phyloP scores from a whole-genome alignment of 139 green algal species.

The Dunaliella primolecta region DNA sequence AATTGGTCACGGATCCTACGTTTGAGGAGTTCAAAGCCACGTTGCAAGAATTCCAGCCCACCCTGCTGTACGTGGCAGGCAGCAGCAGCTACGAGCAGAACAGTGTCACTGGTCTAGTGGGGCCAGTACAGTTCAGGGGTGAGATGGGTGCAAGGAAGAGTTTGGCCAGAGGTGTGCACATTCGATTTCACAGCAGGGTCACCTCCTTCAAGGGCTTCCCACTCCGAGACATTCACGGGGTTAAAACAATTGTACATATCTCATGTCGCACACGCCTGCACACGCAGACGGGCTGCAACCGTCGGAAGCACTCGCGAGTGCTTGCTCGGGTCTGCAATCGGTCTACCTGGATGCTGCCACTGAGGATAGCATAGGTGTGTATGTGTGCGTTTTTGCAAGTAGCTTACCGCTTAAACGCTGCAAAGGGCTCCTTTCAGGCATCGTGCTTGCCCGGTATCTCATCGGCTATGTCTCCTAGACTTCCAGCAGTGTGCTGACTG shows the following conservation, averaged over 20 bases:
- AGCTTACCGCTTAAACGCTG: too few species aligned
- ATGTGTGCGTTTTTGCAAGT: too few species aligned
- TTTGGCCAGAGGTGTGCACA: too few species aligned
- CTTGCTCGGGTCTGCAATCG: slow-evolving; percentile 20
- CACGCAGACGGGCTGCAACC: slow-evolving; percentile 7
- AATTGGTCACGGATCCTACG: slow-evolving; percentile 38
- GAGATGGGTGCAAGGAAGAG: too few species aligned
- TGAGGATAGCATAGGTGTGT: slow-evolving; percentile 18
- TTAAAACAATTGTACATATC: too few species aligned
- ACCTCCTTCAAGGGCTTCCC: too few species aligned
- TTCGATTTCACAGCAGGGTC: too few species aligned
- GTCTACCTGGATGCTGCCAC: slow-evolving; percentile 45
- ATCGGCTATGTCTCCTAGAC: too few species aligned
- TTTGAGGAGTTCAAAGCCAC: slow-evolving; percentile 38
- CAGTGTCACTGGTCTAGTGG: neutral
- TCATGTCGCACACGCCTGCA: neutral
- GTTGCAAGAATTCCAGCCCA: slow-evolving; percentile 43
- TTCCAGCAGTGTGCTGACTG: too few species aligned
- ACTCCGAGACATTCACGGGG: too few species aligned
- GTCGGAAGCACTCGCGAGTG: slow-evolving; percentile 13
- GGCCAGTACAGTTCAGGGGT: slow-evolving; percentile 30
- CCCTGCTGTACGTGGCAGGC: slow-evolving; percentile 57
- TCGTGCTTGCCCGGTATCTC: too few species aligned
- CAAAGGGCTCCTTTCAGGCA: too few species aligned
- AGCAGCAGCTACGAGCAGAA: slow-evolving; percentile 8